These are phyloP conservation scores for Solanum rostratum DNA, from an alignment of 257 asterid genomes.

Conservation along the genomic window DNA sequence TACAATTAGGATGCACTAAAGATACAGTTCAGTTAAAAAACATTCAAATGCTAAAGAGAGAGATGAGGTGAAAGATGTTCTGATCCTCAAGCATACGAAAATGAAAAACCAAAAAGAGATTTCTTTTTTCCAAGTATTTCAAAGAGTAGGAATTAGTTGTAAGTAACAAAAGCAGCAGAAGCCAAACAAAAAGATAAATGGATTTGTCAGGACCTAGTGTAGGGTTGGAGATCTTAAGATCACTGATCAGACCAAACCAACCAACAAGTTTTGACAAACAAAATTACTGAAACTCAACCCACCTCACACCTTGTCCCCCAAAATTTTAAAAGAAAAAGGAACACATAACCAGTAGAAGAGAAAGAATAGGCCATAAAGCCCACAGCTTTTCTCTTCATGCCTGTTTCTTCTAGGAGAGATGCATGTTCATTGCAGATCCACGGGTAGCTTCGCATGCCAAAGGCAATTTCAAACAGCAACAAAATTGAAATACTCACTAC, in stretches of 20 bases:
- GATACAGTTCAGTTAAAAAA: neutral
- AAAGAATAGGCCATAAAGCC: neutral
- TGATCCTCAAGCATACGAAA: neutral
- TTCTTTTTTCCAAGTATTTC: neutral
- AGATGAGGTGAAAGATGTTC: neutral
- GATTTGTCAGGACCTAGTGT: neutral
- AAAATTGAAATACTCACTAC: neutral
- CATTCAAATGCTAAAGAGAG: neutral
- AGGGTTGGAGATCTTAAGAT: neutral
- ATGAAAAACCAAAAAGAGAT: neutral
- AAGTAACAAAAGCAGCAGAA: neutral
- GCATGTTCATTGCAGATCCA: neutral
- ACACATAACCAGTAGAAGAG: neutral
- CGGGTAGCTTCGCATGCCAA: neutral
- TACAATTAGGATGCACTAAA: constrained; percentile 1
- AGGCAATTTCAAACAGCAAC: neutral
- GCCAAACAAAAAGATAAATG: neutral
- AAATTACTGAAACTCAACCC: neutral
- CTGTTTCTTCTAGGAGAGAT: neutral
- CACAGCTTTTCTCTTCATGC: neutral
- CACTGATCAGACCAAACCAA: neutral
- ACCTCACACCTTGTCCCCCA: neutral
- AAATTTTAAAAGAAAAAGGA: neutral
- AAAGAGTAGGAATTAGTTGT: neutral
- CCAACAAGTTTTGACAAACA: neutral